Percentiles rank a stretch among this genome's conserved stretches.
phyloP scores from a whole-genome alignment of 192 early-diverging fungal species.

The Rhizoclosmatium globosum region DNA sequence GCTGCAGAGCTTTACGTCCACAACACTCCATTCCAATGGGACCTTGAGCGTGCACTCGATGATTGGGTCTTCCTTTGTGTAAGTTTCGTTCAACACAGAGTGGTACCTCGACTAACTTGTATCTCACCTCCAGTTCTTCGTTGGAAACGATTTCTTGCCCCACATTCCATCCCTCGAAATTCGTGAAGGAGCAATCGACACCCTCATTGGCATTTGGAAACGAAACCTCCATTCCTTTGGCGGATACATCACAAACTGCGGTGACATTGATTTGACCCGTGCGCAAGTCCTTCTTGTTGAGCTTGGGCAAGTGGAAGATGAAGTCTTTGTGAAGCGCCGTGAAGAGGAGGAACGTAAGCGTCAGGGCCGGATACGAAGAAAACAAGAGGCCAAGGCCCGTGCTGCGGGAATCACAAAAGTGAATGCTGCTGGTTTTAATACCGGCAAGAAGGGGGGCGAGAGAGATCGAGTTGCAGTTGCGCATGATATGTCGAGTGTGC shows the following conservation, averaged over 20 bases:
- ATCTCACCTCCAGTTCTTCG: slow-evolving; percentile 68
- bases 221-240: slow-evolving; percentile 58
- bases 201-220: slow-evolving; percentile 69
- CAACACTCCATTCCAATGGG: slow-evolving; percentile 63
- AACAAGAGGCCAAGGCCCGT: slow-evolving; percentile 38
- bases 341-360: slow-evolving; percentile 55
- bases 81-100: neutral
- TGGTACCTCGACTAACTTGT: neutral
- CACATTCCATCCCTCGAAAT: slow-evolving; percentile 94
- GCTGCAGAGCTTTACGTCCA: slow-evolving; percentile 82
- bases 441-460: neutral
- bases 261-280: slow-evolving; percentile 62
- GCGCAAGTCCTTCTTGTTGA: slow-evolving; percentile 58
- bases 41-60: slow-evolving; percentile 94
- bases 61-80: slow-evolving; percentile 90
- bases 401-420: neutral
- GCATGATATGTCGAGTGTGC: neutral
- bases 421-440: slow-evolving; percentile 22
- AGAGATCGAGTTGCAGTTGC: neutral
- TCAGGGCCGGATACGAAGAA: slow-evolving; percentile 39
- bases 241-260: slow-evolving; percentile 91
- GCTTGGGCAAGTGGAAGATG: slow-evolving; percentile 60
- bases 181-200: slow-evolving; percentile 83
- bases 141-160: slow-evolving; percentile 98
- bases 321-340: slow-evolving; percentile 56